Percentiles rank a stretch among this genome's conserved stretches.
phyloP scores from a whole-genome alignment of 805 yeast species.

The Maudiozyma turicensis region DNA sequence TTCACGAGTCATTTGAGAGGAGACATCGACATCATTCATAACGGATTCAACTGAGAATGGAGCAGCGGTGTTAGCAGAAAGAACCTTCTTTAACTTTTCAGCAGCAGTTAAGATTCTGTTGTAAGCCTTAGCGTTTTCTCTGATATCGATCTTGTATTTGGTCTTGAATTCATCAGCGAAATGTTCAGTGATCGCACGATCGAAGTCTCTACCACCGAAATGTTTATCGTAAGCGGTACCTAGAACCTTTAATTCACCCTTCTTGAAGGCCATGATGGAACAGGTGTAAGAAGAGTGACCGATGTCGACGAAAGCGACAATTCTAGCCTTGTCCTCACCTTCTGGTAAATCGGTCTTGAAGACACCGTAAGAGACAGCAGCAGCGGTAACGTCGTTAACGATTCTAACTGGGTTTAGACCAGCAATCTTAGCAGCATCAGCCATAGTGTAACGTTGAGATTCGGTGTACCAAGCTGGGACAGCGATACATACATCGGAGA shows the following conservation, averaged over 20 bases:
- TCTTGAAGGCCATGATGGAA: conserved; percentile 80
- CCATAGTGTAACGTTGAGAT: conserved; percentile 89
- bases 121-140: conserved; percentile 88
- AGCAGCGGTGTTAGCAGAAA: conserved; percentile 91
- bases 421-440: conserved; percentile 92
- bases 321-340: conserved; percentile 64
- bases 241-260: conserved; percentile 88
- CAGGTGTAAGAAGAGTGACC: conserved; percentile 96
- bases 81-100: conserved; percentile 89
- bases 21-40: conserved; percentile 94
- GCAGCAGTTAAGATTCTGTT: conserved; percentile 86
- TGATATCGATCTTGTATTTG: conserved; percentile 89
- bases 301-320: conserved; percentile 88
- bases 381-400: conserved; percentile 95
- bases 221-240: conserved; percentile 91
- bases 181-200: conserved; percentile 86
- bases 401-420: conserved; percentile 97
- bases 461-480: conserved; percentile 98
- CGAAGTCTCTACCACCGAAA: conserved; percentile 98
- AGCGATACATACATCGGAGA: conserved; percentile 83
- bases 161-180: conserved; percentile 86
- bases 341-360: conserved; percentile 96
- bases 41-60: conserved; percentile 93
- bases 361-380: conserved; percentile 98
- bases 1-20: conserved; percentile 79